Evolutionary conservation across 2,329 filamentous ascomycete species (phyloP).

Genomic region (Proliferodiscus dingleyae): DNA sequence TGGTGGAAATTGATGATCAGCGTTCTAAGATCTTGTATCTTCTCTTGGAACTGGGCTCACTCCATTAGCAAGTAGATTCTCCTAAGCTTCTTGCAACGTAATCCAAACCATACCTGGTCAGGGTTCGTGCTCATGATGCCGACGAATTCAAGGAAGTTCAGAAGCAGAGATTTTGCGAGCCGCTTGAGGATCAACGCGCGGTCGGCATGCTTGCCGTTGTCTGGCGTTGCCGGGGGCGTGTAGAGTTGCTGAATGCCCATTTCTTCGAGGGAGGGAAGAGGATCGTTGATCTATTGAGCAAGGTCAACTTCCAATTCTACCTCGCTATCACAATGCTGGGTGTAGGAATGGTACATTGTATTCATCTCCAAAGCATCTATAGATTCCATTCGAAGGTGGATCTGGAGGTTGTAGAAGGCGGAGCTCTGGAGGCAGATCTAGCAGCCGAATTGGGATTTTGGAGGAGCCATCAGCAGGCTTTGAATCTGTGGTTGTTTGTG

Average conservation of each 20-base stretch:
- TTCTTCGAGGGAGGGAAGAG: slow-evolving; percentile 62
- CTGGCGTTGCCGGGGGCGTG: slow-evolving; percentile 28
- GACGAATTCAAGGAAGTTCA: slow-evolving; percentile 83
- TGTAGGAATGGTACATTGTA: slow-evolving; percentile 48
- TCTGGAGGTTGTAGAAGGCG: slow-evolving; percentile 75
- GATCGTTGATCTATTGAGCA: slow-evolving; percentile 48
- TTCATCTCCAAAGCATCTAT: slow-evolving; percentile 67
- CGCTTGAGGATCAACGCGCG: slow-evolving; percentile 66
- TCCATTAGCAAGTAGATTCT: slow-evolving; percentile 17
- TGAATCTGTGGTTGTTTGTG: slow-evolving; percentile 14
- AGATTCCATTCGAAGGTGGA: slow-evolving; percentile 65
- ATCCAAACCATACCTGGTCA: slow-evolving; percentile 37
- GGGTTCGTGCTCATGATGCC: slow-evolving; percentile 67
- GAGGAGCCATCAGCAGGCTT: slow-evolving; percentile 13
- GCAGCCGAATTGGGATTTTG: slow-evolving; percentile 26
- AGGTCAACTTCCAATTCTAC: neutral
- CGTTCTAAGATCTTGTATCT: slow-evolving; percentile 73
- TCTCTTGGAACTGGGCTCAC: slow-evolving; percentile 53
- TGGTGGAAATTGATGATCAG: slow-evolving; percentile 90
- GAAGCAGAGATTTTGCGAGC: slow-evolving; percentile 75
- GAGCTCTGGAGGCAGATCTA: slow-evolving; percentile 51
- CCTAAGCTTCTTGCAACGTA: neutral
- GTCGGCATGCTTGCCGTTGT: slow-evolving; percentile 52
- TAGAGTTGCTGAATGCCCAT: slow-evolving; percentile 69
- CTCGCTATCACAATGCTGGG: neutral